Evolutionary conservation across 2,329 filamentous ascomycete species (phyloP), one percentile per base, ranked within the genome.

Genomic region (Helotiales sp.): DNA sequence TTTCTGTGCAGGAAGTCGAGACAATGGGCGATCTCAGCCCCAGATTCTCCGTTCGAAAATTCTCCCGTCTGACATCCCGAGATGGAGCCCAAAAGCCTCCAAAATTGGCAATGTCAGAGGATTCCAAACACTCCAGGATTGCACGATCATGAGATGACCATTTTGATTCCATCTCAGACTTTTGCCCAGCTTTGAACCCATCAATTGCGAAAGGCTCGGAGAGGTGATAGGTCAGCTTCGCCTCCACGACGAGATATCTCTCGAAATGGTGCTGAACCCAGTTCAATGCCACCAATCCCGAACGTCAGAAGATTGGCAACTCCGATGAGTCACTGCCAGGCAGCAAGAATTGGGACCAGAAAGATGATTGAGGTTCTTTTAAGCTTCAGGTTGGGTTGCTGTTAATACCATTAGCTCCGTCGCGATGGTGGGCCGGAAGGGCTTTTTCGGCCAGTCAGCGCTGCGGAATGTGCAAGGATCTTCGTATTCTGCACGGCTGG

Each of bases 401-500:
- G 30, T 40, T 8, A 8, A 13, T 24, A 40, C 32, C 6, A 24
- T 26, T 47, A 26, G 34, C 17, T 7, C 8, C n/a, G 22, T 11
- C 17, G 22, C 15, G 34, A 26, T 13, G 15, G 28, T 45, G 37
- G 34, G 17, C 13, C 34, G 37, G 15, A 43, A 22, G 22, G n/a
- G 13, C 37, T 11, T 17, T 24, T 26, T 30, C 8, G 7, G 57
- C 61, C 49, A 63, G 57, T 63, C 61, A 52, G 34, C n/a, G 24
- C 7, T 11, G n/a, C 11, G 26, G n/a, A 43, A 43, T 55, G 15
- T 40, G 49, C 61, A 63, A 28, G 61, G 49, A 55, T 55, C 47
- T 63, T 63, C 61, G 61, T 24, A 63, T 63, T 47, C 47, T 13
- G 32, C 61, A 22, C 52, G 61, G 26, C 7, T 22, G 22, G 24